phyloP scores from a whole-genome alignment of 2,329 filamentous ascomycete species.

The Talaromyces sp. region DNA sequence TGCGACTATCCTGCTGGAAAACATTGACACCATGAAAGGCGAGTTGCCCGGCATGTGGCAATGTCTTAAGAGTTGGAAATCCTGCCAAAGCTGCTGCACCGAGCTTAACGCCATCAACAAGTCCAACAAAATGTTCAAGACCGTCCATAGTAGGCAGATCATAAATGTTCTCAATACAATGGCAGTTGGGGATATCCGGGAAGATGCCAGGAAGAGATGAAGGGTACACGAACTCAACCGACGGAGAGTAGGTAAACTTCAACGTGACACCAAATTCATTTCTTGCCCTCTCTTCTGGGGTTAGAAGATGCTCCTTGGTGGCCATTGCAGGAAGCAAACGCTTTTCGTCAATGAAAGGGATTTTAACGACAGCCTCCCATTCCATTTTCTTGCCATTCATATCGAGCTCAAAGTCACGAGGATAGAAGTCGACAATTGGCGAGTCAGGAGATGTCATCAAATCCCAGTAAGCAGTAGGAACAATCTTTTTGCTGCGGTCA shows the following conservation, averaged over 20 bases:
- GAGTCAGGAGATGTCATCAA: slow-evolving; percentile 89
- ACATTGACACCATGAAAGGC: slow-evolving; percentile 89
- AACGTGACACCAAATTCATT: slow-evolving; percentile 90
- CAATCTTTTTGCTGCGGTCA: slow-evolving; percentile 95
- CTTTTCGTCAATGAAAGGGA: slow-evolving; percentile 95
- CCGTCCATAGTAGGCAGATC: slow-evolving; percentile 91
- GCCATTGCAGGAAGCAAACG: slow-evolving; percentile 81
- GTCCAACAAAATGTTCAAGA: slow-evolving; percentile 75
- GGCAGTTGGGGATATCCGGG: slow-evolving; percentile 80
- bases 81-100: slow-evolving; percentile 82
- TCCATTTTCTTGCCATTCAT: slow-evolving; percentile 99
- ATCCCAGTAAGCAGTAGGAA: slow-evolving; percentile 79
- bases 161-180: slow-evolving; percentile 92
- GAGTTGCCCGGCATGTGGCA: slow-evolving; percentile 77
- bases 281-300: slow-evolving; percentile 71
- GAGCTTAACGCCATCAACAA: slow-evolving; percentile 79
- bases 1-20: slow-evolving; percentile 92
- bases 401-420: slow-evolving; percentile 91
- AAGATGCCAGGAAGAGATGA: slow-evolving; percentile 88
- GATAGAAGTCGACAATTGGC: slow-evolving; percentile 97
- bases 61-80: slow-evolving; percentile 83
- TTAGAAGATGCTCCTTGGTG: slow-evolving; percentile 74
- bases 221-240: slow-evolving; percentile 76
- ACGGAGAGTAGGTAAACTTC: slow-evolving; percentile 83
- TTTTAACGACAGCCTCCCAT: slow-evolving; percentile 98